These are phyloP conservation scores for Tolypocladium endophyticum DNA, from an alignment of 2,329 filamentous ascomycete species.

Conservation along the genomic window DNA sequence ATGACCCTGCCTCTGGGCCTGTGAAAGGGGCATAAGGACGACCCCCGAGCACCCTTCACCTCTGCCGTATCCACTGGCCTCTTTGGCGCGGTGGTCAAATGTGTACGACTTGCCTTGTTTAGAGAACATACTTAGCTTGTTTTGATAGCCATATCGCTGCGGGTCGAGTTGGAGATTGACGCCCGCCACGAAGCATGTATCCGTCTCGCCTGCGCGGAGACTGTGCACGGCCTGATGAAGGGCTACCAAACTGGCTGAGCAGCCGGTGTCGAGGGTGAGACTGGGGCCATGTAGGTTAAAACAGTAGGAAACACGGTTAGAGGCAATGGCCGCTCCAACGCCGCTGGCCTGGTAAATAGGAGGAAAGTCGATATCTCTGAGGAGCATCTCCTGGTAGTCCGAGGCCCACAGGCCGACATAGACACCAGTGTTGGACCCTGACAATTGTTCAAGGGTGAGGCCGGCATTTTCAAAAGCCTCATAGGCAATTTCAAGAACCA, in stretches of 20 bases:
- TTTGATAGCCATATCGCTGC: slow-evolving; percentile 13
- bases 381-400: slow-evolving; percentile 12
- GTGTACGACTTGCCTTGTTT: slow-evolving; percentile 16
- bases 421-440: slow-evolving; percentile 15
- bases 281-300: slow-evolving; percentile 36
- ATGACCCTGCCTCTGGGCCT: slow-evolving; percentile 29
- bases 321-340: slow-evolving; percentile 28
- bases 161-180: slow-evolving; percentile 15
- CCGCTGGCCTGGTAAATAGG: slow-evolving; percentile 37
- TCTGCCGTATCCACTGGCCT: slow-evolving; percentile 29
- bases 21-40: slow-evolving; percentile 28
- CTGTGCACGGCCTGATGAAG: slow-evolving; percentile 30
- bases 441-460: slow-evolving; percentile 15
- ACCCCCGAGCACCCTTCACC: slow-evolving; percentile 34
- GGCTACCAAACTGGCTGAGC: slow-evolving; percentile 35
- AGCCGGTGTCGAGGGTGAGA: slow-evolving; percentile 39
- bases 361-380: slow-evolving; percentile 26
- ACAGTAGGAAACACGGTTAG: slow-evolving; percentile 36
- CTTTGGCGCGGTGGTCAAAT: slow-evolving; percentile 30
- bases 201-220: slow-evolving; percentile 25
- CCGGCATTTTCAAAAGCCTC: slow-evolving; percentile 21
- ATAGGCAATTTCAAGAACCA: slow-evolving; percentile 14
- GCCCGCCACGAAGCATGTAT: slow-evolving; percentile 14
- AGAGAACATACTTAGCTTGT: slow-evolving; percentile 12
- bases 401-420: slow-evolving; percentile 16